Conservation (phyloP, 169 alveolate genomes). For the Blepharisma undulans region DNA sequence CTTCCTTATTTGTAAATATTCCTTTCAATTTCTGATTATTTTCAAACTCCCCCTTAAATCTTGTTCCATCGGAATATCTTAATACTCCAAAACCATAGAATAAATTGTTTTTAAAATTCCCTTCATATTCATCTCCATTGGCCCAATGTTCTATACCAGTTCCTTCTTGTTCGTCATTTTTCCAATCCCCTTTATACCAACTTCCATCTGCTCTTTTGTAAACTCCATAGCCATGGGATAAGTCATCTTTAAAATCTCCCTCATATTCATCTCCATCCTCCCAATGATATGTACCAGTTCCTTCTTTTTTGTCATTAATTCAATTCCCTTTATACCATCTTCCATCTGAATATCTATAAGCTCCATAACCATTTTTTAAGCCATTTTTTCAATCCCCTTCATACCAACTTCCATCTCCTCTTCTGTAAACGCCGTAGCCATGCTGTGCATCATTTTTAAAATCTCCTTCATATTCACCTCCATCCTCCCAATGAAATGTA, state of each 20-base stretch:
- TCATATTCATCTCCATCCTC: constrained; percentile 45
- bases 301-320: too few species aligned
- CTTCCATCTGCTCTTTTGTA: constrained; percentile 38
- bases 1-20: too few species aligned
- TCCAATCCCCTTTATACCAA: not conserved
- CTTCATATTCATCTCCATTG: constrained; percentile 13
- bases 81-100: not conserved
- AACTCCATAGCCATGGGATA: constrained; percentile 49
- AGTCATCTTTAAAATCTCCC: constrained; percentile 45
- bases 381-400: constrained; percentile 43
- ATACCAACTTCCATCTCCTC: constrained; percentile 33
- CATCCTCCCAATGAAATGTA: not conserved
- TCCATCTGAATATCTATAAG: not conserved
- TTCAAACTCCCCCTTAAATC: not conserved
- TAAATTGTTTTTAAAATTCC: too few species aligned
- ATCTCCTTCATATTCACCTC: constrained; percentile 10
- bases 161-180: not conserved
- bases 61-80: not conserved
- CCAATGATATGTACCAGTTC: too few species aligned
- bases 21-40: not conserved
- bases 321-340: too few species aligned
- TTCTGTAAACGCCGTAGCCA: constrained; percentile 40
- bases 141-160: not conserved
- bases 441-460: not conserved
- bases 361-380: not conserved